Conservation (phyloP, 2,329 filamentous ascomycete genomes). For the Apiospora hydei region DNA sequence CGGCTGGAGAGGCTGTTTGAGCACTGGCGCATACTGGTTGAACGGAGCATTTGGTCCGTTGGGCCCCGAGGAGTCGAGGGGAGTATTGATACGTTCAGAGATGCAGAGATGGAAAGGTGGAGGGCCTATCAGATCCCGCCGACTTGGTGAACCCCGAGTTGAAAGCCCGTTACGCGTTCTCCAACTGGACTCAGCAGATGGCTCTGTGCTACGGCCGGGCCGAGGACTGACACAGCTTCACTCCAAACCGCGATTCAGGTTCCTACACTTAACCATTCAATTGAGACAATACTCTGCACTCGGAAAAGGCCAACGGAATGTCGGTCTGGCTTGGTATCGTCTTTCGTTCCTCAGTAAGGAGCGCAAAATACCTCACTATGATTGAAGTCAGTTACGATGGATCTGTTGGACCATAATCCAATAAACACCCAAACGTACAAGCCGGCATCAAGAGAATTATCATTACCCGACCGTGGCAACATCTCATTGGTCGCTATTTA, state of each 20-base stretch:
- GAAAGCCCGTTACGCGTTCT: no score
- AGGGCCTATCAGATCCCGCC: conserved; percentile 34
- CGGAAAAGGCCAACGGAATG: no score
- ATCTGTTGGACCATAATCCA: no score
- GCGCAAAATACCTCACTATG: no score
- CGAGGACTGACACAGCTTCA: background rate
- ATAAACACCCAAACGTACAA: background rate
- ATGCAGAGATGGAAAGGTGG: conserved; percentile 32
- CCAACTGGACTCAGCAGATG: no score
- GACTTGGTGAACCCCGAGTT: background rate
- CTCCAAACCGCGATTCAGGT: no score
- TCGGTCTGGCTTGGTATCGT: no score
- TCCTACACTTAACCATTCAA: no score
- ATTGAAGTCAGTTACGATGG: no score
- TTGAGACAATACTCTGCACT: no score
- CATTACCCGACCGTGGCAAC: background rate
- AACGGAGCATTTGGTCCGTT: conserved; percentile 38
- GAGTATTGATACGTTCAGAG: conserved; percentile 38
- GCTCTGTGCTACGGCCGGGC: no score
- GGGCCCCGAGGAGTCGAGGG: conserved; percentile 38
- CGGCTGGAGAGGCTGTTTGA: conserved; percentile 38
- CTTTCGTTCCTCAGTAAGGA: no score
- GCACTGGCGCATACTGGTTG: conserved; percentile 37
- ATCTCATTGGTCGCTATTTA: background rate
- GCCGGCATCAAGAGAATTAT: background rate